Base-by-base conservation (phyloP, 768 basidiomycete genomes). In the Dacryopinax spathularia region DNA sequence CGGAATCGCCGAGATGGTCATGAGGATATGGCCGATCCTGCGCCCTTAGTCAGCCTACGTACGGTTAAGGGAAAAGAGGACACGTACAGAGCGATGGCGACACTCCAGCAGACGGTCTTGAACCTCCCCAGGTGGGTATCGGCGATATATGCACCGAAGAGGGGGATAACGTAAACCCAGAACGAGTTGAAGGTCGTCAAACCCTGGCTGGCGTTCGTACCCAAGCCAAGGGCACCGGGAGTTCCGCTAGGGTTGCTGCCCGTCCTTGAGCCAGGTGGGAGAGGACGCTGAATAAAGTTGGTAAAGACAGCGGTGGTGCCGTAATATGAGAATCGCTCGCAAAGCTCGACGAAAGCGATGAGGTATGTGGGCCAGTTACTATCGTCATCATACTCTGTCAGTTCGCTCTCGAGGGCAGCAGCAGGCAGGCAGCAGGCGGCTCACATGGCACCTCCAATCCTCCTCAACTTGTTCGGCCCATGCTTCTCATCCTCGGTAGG, bases 281-380 rank as follows among this genome's bases (percentile, higher is more conserved):
- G 66, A n/a, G 68, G 67, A 33, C 68, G 63, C 37, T 73, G 72
- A 39, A 73, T 69, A 62, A 70, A 74, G 63, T 74, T 74, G 63
- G 65, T 62, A 66, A 72, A 71, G 25, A 71, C 69, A n/a, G 60
- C 64, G 7, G 69, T 65, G n/a, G 60, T 68, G 31, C 66, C 69
- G 64, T 70, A 70, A 65, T 67, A 70, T 12, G 72, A 72, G 66
- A 72, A 72, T 29, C 72, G 72, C 62, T 71, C 72, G 3, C 70
- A 70, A 20, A 71, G 33, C 61, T 71, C 72, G 35, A 71, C 65
- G 41, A 72, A 66, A 6, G 72, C 72, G 31, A 72, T 68, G 34
- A 69, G 48, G 48, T 56, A 56, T 3, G 48, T 29, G 13, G 48
- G 25, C 48, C 48, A 56, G 29, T 13, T 27, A 5, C 48, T 56